These are phyloP conservation scores for Debaryomycetaceae sp. DNA, from an alignment of 1,139 yeast species.

Conservation along the genomic window DNA sequence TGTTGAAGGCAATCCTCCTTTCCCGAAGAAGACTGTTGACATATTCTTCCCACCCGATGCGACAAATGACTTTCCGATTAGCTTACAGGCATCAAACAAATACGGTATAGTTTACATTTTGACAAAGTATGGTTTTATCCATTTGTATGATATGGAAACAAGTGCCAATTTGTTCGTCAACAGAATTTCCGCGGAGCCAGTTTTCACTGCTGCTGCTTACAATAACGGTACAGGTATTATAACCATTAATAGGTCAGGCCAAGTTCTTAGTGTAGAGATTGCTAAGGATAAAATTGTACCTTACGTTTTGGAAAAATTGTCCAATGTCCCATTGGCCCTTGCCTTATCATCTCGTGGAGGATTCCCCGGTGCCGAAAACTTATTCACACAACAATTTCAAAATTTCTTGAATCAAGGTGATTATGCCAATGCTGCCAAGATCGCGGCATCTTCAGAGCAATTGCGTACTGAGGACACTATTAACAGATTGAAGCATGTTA, in stretches of 20 bases:
- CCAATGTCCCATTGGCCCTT: conserved; percentile 84
- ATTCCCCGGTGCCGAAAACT: conserved; percentile 92
- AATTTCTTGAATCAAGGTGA: conserved; percentile 80
- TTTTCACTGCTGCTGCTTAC: conserved; percentile 82
- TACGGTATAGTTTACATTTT: conserved; percentile 86
- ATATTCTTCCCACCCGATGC: conserved; percentile 98
- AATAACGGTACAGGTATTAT: conserved; percentile 78
- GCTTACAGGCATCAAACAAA: conserved; percentile 80
- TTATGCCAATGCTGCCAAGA: conserved; percentile 89
- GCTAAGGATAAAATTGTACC: conserved; percentile 84
- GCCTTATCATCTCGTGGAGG: conserved; percentile 94
- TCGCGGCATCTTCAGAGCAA: conserved; percentile 94
- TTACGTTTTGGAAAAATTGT: conserved; percentile 80
- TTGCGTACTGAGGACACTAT: conserved; percentile 94
- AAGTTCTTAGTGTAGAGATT: conserved; percentile 89
- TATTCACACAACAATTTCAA: conserved; percentile 90
- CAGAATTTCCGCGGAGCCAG: conserved; percentile 94
- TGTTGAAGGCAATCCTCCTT: conserved; percentile 78
- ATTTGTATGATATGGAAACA: conserved; percentile 88
- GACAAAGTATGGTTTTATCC: conserved; percentile 96
- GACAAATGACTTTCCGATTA: conserved; percentile 92
- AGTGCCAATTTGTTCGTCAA: conserved; percentile 93
- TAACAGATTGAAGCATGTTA: conserved; percentile 84
- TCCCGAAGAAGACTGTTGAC: conserved; percentile 86
- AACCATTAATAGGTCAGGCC: conserved; percentile 93